Evolutionary conservation across 768 basidiomycete genomes (phyloP).

Genomic region (Omphalotus guepiniiformis): DNA sequence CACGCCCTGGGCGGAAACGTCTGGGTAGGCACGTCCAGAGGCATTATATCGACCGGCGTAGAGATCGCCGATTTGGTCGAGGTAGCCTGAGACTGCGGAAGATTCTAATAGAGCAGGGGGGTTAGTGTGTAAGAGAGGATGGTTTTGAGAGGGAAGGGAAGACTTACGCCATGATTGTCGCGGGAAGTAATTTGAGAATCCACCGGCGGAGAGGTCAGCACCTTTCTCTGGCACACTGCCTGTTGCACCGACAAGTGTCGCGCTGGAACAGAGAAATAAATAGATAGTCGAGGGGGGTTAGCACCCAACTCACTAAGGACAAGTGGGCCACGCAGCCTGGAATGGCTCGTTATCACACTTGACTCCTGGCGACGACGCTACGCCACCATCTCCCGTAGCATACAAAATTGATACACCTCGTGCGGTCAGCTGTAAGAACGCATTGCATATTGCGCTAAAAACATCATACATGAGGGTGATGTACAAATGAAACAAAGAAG

Average conservation of each 20-base stretch:
- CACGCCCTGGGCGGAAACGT: constrained; percentile 40
- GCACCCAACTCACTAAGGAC: background rate
- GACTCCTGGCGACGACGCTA: background rate
- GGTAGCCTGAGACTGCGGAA: constrained; percentile 17
- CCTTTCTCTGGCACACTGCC: constrained; percentile 40
- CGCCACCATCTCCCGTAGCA: constrained; percentile 28
- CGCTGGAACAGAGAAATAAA: constrained; percentile 35
- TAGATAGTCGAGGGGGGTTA: constrained; percentile 6
- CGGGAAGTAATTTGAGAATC: constrained; percentile 42
- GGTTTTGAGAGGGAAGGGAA: too few relatives aligned
- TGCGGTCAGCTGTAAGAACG: constrained; percentile 33
- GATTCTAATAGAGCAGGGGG: too few relatives aligned
- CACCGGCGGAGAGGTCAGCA: constrained; percentile 34
- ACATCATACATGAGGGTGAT: constrained; percentile 23
- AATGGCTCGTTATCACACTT: background rate
- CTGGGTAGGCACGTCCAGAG: constrained; percentile 33
- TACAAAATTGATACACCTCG: constrained; percentile 49
- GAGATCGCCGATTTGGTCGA: constrained; percentile 17
- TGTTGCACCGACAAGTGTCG: constrained; percentile 24
- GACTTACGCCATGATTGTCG: constrained; percentile 24
- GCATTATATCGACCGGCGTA: constrained; percentile 46
- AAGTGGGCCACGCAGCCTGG: background rate
- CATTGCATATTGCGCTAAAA: constrained; percentile 21
- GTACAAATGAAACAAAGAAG: constrained; percentile 11
- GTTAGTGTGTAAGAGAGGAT: too few relatives aligned